Evolutionary conservation across 305 asterid genomes (phyloP).

Genomic region (Fraxinus platypoda): DNA sequence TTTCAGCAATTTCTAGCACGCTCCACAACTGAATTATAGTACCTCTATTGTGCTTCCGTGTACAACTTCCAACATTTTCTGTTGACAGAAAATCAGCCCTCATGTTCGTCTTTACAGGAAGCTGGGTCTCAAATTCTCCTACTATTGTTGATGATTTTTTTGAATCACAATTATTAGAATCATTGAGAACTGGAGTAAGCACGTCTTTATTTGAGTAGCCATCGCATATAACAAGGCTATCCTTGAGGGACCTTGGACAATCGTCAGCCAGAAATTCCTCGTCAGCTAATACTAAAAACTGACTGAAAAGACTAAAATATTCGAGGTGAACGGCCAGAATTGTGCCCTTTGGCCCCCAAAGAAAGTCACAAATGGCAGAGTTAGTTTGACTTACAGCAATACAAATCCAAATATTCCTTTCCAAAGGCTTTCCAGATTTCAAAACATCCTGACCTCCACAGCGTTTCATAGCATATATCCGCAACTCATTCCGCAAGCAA

Average conservation of each 20-base stretch:
- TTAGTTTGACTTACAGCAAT: conserved; percentile 53
- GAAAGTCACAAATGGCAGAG: conserved; percentile 66
- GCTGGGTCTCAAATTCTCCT: conserved; percentile 30
- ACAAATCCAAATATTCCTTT: conserved; percentile 71
- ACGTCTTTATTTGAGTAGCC: conserved; percentile 29
- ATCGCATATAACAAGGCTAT: conserved; percentile 18
- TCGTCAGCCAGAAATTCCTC: conserved; percentile 21
- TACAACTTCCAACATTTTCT: conserved; percentile 32
- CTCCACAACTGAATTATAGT: conserved; percentile 51
- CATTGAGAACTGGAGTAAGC: conserved; percentile 28
- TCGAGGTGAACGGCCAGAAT: conserved; percentile 57
- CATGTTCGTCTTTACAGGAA: conserved; percentile 32
- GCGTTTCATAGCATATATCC: conserved; percentile 56
- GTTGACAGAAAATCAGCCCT: conserved; percentile 31
- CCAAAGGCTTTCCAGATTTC: conserved; percentile 46
- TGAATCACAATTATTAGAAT: conserved; percentile 25
- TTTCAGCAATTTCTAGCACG: conserved; percentile 68
- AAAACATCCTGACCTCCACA: conserved; percentile 65
- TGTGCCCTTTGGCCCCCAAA: conserved; percentile 90
- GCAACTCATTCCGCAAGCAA: conserved; percentile 67
- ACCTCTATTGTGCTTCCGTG: conserved; percentile 31
- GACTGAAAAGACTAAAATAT: conserved; percentile 72
- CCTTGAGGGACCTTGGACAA: conserved; percentile 21
- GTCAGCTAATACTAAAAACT: conserved; percentile 44
- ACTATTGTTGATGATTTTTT: conserved; percentile 22